phyloP scores from a whole-genome alignment of 345 rosid genomes.

The Citrus medica region DNA sequence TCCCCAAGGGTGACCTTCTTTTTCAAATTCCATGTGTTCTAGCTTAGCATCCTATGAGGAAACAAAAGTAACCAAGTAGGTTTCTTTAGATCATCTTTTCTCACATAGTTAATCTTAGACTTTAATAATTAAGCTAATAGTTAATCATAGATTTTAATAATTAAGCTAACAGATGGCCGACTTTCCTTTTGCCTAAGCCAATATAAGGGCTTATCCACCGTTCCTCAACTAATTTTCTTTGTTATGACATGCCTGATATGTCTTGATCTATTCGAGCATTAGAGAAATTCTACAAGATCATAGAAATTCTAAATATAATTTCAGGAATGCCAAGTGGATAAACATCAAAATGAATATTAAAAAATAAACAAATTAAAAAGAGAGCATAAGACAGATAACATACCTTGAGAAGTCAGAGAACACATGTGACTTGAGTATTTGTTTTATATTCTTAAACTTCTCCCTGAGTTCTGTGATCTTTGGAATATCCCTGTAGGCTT shows the following conservation, averaged over 20 bases:
- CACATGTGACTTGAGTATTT: constrained; percentile 91
- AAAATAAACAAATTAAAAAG: not conserved
- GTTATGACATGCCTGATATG: not conserved
- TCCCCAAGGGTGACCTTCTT: not conserved
- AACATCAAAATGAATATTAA: not conserved
- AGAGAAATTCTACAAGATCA: not conserved
- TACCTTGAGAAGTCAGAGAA: constrained; percentile 98
- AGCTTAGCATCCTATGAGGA: not conserved
- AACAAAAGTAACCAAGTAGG: not conserved
- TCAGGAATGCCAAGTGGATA: not conserved
- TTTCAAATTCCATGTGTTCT: not conserved
- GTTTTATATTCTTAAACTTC: constrained; percentile 91
- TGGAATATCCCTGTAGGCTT: constrained; percentile 95
- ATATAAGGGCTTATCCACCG: not conserved
- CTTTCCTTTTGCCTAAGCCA: not conserved
- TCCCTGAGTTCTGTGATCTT: constrained; percentile 96
- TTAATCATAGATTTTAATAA: not conserved
- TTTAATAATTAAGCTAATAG: not conserved
- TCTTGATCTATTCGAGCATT: not conserved
- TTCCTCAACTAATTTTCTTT: not conserved
- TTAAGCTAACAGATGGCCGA: not conserved
- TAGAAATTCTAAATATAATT: not conserved
- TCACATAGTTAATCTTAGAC: not conserved
- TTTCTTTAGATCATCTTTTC: too few relatives aligned
- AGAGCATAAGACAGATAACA: constrained; percentile 3